Percentiles rank a stretch among this genome's conserved stretches.
These are phyloP conservation scores for Ophiostoma pallidulum DNA, from an alignment of 2,329 filamentous ascomycete genomes.

Conservation along the genomic window DNA sequence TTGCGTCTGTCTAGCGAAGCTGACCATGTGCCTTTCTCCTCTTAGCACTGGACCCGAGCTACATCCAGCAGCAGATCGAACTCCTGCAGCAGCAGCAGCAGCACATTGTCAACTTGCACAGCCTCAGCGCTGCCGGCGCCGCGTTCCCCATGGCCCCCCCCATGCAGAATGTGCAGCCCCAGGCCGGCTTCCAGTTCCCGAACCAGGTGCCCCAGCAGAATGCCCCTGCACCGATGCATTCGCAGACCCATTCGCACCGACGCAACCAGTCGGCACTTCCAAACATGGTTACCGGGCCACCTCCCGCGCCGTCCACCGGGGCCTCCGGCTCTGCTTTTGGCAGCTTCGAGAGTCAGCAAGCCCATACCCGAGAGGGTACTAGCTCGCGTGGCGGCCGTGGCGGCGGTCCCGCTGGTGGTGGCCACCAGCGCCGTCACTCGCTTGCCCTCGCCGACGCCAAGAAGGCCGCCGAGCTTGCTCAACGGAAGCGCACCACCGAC, in stretches of 20 bases:
- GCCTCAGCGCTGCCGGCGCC: constrained; percentile 59
- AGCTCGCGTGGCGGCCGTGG: constrained; percentile 40
- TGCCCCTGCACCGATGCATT: constrained; percentile 64
- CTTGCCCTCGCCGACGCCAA: constrained; percentile 91
- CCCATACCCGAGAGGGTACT: constrained; percentile 56
- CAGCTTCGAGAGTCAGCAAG: constrained; percentile 61
- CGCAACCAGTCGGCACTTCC: constrained; percentile 96
- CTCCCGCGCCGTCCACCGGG: constrained; percentile 86
- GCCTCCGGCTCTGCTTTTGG: constrained; percentile 70
- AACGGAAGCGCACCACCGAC: constrained; percentile 89
- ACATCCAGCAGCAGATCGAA: too few species aligned
- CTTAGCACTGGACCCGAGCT: constrained; percentile 57
- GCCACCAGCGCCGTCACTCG: constrained; percentile 90
- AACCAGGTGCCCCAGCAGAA: constrained; percentile 66
- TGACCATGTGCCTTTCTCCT: constrained; percentile 13
- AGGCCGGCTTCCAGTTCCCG: constrained; percentile 83
- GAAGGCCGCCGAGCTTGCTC: constrained; percentile 91
- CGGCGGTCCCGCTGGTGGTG: constrained; percentile 54
- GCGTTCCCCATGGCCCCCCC: constrained; percentile 66
- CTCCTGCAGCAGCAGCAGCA: constrained; percentile 98
- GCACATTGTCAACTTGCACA: constrained; percentile 96
- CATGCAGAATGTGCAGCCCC: constrained; percentile 68
- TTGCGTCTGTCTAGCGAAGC: constrained; percentile 7
- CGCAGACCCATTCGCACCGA: constrained; percentile 77
- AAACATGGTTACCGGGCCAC: constrained; percentile 79